These are phyloP conservation scores for Penicillium sp. DNA, from an alignment of 2,329 filamentous ascomycete genomes.

Conservation along the genomic window DNA sequence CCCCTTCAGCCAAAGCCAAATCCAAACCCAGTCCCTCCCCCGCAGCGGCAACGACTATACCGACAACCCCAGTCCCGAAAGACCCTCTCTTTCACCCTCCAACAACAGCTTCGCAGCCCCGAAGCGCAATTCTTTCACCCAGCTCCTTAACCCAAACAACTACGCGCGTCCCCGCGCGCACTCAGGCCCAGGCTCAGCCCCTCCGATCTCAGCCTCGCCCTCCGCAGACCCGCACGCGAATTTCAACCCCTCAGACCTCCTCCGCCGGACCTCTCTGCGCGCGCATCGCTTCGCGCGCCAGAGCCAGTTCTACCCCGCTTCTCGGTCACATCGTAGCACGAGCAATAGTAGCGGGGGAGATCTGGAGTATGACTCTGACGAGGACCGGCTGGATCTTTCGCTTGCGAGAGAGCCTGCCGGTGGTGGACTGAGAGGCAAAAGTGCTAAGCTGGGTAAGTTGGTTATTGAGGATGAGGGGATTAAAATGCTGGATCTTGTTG, in stretches of 20 bases:
- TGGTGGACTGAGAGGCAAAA: conserved; percentile 78
- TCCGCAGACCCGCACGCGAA: conserved; percentile 20
- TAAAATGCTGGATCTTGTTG: conserved; percentile 91
- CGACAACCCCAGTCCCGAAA: conserved; percentile 17
- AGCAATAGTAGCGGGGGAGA: conserved; percentile 23
- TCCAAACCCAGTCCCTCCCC: not conserved
- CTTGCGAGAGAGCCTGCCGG: conserved; percentile 81
- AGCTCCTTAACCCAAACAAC: conserved; percentile 33
- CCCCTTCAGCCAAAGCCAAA: conserved; percentile 18
- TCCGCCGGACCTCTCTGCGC: conserved; percentile 31
- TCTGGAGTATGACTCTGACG: conserved; percentile 23
- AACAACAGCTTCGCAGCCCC: conserved; percentile 12
- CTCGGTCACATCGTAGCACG: conserved; percentile 13
- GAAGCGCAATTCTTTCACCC: conserved; percentile 34
- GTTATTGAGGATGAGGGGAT: conserved; percentile 85
- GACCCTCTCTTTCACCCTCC: not conserved
- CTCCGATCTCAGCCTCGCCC: conserved; percentile 15
- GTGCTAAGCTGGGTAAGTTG: conserved; percentile 90
- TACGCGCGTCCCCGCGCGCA: conserved; percentile 30
- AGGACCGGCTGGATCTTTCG: conserved; percentile 64
- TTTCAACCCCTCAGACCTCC: conserved; percentile 32
- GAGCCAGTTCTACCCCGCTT: conserved; percentile 12
- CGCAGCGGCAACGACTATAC: conserved; percentile 10
- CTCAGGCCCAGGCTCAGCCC: conserved; percentile 22
- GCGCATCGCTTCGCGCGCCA: conserved; percentile 19